Evolutionary conservation across 441 rosid species (phyloP), one percentile per base, ranked within the genome.

Genomic region (Gossypium lobatum): DNA sequence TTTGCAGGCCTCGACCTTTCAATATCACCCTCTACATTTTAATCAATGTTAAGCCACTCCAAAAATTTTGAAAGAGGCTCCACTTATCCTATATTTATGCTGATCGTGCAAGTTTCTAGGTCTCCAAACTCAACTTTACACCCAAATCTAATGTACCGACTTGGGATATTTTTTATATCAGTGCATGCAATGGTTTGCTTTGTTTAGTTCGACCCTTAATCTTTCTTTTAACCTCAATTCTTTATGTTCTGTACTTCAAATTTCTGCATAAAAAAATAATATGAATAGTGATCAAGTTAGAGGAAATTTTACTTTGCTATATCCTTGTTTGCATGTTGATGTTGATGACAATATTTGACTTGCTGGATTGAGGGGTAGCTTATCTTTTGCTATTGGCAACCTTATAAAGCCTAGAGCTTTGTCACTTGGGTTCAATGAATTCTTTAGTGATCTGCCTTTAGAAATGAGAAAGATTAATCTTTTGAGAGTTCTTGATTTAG

Each of bases 351-450:
- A 54, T 0, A 16, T 76, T 64, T 75, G 70, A 75, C 71, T 45
- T 72, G 89, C 82, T 46, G 77, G 79, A 73, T 69, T 87, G 68
- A 70, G 25, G 9, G 91, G 91, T 50, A 82, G 79, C 60, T 77
- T 87, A 71, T 79, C 84, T 52, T 77, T 85, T 46, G 76, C 70
- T n/a, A 26, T 86, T 59, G 80, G 81, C 4, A 66, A 80, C 70
- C 85, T 89, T 10, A 73, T 83, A 50, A 83, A 82, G 45, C 90
- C 85, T 78, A 86, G 79, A 72, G 77, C 86, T 76, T 77, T 87
- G 61, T 86, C 90, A 26, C 77, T 86, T 9, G 84, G 85, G 6
- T 87, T 81, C 3, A 83, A 87, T 76, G 84, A 76, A 5, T 77
- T 89, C 55, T 17, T 16, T 25, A 89, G 88, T 74, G 80, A 74